Conservation (phyloP, 495 filamentous ascomycete species). For the Hyaloscypha bicolor region DNA sequence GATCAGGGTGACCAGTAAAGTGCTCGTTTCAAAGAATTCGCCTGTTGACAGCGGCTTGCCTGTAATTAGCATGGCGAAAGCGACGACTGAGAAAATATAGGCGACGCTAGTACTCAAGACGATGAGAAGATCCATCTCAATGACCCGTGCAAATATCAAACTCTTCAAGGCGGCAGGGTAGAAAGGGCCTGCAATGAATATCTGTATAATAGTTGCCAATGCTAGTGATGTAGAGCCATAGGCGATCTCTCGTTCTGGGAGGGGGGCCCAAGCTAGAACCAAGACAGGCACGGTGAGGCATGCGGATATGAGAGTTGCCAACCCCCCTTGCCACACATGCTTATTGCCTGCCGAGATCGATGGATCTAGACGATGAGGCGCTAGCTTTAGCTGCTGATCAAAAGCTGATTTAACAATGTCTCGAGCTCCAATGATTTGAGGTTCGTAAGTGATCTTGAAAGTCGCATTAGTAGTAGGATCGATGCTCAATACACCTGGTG, state of each 20-base stretch:
- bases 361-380: conserved; percentile 48
- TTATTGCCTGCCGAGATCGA: conserved; percentile 54
- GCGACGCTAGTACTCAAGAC: conserved; percentile 73
- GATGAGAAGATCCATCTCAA: conserved; percentile 81
- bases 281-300: conserved; percentile 74
- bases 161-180: conserved; percentile 66
- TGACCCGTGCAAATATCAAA: conserved; percentile 60
- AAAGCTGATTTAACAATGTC: too few relatives aligned
- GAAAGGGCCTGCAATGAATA: conserved; percentile 64
- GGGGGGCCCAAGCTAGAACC: conserved; percentile 68
- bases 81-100: conserved; percentile 73
- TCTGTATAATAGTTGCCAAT: conserved; percentile 69
- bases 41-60: conserved; percentile 57
- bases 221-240: conserved; percentile 59
- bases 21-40: conserved; percentile 80
- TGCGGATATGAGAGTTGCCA: conserved; percentile 59
- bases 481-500: too few relatives aligned
- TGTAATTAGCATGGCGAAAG: conserved; percentile 56
- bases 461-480: too few relatives aligned
- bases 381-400: conserved; percentile 38
- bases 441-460: too few relatives aligned
- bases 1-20: conserved; percentile 74
- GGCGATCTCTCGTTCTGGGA: conserved; percentile 46
- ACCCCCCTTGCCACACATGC: conserved; percentile 59
- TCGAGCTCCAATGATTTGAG: too few relatives aligned